Conservation (phyloP, 1,284 basidiomycete genomes). For the Puccinia sorghi region DNA sequence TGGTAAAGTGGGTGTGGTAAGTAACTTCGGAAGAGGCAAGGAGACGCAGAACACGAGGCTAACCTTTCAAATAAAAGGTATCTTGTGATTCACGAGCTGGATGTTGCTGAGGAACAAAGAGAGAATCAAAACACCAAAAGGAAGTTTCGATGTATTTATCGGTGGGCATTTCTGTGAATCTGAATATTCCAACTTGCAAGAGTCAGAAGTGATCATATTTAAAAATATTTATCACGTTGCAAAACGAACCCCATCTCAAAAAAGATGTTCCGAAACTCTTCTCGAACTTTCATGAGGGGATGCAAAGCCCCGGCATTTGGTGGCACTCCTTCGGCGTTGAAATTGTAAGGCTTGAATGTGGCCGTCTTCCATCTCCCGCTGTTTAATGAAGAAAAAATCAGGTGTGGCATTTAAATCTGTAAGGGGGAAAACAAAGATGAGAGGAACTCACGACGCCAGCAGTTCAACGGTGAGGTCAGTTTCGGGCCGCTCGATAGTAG, state of each 20-base stretch:
- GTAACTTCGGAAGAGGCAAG: neutral
- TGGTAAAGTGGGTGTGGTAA: slow-evolving; percentile 57
- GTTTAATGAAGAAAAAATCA: slow-evolving; percentile 14
- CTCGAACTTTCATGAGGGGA: slow-evolving; percentile 93
- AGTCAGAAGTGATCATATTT: neutral
- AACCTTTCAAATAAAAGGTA: slow-evolving; percentile 96
- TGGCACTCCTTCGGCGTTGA: slow-evolving; percentile 89
- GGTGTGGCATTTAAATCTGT: slow-evolving; percentile 14
- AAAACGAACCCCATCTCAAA: slow-evolving; percentile 90
- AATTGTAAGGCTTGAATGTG: slow-evolving; percentile 97
- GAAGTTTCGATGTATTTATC: slow-evolving; percentile 94
- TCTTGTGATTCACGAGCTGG: slow-evolving; percentile 97
- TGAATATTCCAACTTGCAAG: slow-evolving; percentile 57
- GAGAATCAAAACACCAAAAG: slow-evolving; percentile 99
- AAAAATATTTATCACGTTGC: neutral
- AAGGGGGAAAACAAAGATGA: slow-evolving; percentile 3
- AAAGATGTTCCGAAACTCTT: slow-evolving; percentile 97
- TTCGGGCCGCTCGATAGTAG: slow-evolving; percentile 91
- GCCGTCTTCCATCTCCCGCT: slow-evolving; percentile 90
- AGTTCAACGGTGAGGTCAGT: slow-evolving; percentile 96
- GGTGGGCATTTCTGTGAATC: slow-evolving; percentile 99
- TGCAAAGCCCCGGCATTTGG: slow-evolving; percentile 89
- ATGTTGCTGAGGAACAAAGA: slow-evolving; percentile 99
- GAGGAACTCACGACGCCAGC: slow-evolving; percentile 72
- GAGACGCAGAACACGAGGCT: slow-evolving; percentile 39